Conservation (phyloP, 257 asterid genomes). For the Solanum medicagineum region DNA sequence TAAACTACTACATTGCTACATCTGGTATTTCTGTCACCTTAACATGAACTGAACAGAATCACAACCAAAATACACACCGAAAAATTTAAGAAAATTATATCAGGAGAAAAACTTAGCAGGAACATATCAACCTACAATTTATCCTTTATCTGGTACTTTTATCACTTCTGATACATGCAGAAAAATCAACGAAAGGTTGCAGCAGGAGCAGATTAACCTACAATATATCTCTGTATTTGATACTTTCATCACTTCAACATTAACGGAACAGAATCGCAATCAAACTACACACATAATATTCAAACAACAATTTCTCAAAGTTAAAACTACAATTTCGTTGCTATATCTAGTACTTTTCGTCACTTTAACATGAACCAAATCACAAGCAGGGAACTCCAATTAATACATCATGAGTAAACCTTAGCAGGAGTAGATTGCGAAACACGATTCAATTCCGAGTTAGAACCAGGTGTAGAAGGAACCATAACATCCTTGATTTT, state of each 20-base stretch:
- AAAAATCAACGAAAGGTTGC: no score
- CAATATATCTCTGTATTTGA: neutral
- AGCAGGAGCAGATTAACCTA: no score
- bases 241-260: neutral
- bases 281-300: neutral
- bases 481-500: slow-evolving; percentile 19
- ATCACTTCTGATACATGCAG: no score
- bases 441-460: neutral
- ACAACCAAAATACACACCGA: neutral
- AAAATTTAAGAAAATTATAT: no score
- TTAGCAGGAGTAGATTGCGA: neutral
- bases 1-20: neutral
- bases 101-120: no score
- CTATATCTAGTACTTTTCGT: no score
- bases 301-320: neutral
- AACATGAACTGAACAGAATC: neutral
- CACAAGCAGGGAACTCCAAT: no score
- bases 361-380: neutral
- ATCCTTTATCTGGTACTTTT: no score
- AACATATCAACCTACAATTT: no score
- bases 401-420: neutral
- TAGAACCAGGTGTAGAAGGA: neutral
- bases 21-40: neutral
- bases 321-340: no score
- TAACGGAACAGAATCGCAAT: neutral